Conservation (phyloP, 768 basidiomycete species). For the Trametes punicea region DNA sequence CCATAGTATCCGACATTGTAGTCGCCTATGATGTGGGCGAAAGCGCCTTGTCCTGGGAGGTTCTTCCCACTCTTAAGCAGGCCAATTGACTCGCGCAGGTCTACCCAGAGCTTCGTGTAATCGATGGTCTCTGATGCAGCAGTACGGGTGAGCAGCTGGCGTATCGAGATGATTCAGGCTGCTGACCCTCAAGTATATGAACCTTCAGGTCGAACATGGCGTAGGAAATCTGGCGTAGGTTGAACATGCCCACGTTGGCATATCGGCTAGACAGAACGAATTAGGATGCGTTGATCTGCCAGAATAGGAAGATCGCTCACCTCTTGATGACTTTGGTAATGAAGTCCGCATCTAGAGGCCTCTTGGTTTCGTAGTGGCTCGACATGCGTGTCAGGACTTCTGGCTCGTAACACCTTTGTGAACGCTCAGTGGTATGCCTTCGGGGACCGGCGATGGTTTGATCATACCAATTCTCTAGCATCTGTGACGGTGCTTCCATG, state of each 20-base stretch:
- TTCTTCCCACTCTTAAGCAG: slow-evolving; percentile 59
- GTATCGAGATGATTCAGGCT: no score
- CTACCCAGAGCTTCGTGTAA: slow-evolving; percentile 75
- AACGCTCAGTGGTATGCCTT: not conserved
- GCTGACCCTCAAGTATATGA: slow-evolving; percentile 61
- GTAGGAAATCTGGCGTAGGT: slow-evolving; percentile 81
- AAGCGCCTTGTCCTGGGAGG: slow-evolving; percentile 70
- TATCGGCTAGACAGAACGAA: slow-evolving; percentile 40
- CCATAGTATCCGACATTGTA: slow-evolving; percentile 73
- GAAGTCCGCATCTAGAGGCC: slow-evolving; percentile 69
- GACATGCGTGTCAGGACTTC: slow-evolving; percentile 75
- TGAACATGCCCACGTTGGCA: slow-evolving; percentile 78
- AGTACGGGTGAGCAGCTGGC: not conserved
- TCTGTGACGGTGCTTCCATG: slow-evolving; percentile 87
- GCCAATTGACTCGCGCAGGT: slow-evolving; percentile 63
- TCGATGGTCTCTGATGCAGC: slow-evolving; percentile 49
- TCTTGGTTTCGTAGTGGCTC: slow-evolving; percentile 68
- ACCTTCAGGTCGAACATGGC: slow-evolving; percentile 74
- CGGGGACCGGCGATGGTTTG: not conserved
- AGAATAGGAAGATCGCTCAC: slow-evolving; percentile 30
- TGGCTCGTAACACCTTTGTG: slow-evolving; percentile 72
- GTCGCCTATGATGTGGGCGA: slow-evolving; percentile 74
- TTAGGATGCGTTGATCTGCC: not conserved
- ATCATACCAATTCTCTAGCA: slow-evolving; percentile 82
- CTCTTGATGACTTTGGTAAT: slow-evolving; percentile 81